Evolutionary conservation across 805 yeast genomes (phyloP).

Genomic region (Wickerhamiella sergipiensis): DNA sequence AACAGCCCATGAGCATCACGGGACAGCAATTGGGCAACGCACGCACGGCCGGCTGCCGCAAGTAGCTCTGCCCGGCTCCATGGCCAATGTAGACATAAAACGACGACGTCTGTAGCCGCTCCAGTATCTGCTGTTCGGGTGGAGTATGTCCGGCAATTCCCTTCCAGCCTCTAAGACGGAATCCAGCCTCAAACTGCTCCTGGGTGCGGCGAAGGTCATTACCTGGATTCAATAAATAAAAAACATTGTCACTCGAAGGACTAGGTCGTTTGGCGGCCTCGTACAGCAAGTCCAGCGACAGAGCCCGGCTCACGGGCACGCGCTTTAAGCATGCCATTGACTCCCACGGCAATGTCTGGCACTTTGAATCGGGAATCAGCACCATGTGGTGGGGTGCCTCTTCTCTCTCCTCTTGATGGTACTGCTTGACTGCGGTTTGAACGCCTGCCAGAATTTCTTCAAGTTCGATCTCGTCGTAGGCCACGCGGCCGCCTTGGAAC

Average conservation of each 20-base stretch:
- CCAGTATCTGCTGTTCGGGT: constrained; percentile 36
- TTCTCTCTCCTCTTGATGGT: constrained; percentile 12
- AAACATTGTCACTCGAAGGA: constrained; percentile 10
- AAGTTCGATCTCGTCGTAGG: constrained; percentile 52
- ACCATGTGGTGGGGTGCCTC: constrained; percentile 40
- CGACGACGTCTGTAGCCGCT: constrained; percentile 30
- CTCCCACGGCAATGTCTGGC: constrained; percentile 86
- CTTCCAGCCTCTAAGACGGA: constrained; percentile 33
- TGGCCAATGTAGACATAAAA: constrained; percentile 79
- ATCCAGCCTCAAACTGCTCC: constrained; percentile 34
- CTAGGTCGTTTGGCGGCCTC: constrained; percentile 4
- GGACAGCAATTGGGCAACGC: constrained; percentile 27
- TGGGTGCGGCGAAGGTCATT: constrained; percentile 65
- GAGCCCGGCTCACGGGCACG: constrained; percentile 11
- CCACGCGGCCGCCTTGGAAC: constrained; percentile 50
- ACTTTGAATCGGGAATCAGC: constrained; percentile 50
- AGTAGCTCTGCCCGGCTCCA: constrained; percentile 88
- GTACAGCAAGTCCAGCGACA: constrained; percentile 28
- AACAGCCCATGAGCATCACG: constrained; percentile 68
- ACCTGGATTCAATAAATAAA: constrained; percentile 68
- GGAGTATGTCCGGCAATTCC: constrained; percentile 48
- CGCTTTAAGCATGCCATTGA: constrained; percentile 33
- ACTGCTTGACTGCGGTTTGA: constrained; percentile 33
- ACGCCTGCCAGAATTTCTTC: constrained; percentile 40
- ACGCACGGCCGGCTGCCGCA: constrained; percentile 42